Conservation (phyloP, 495 filamentous ascomycete genomes). For the Podospora didyma region DNA sequence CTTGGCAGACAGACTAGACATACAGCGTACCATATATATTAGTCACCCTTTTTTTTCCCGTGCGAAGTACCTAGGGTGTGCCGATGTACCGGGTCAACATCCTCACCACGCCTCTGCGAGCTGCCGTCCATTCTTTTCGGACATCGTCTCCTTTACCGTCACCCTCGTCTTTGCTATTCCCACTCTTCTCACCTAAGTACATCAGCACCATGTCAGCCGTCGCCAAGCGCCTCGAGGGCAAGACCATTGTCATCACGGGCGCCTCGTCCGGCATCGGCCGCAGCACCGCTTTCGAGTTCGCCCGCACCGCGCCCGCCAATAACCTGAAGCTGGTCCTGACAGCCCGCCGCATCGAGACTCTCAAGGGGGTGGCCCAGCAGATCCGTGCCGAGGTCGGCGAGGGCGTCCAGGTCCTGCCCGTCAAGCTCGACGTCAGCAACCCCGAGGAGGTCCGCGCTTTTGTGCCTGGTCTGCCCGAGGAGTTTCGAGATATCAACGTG, state of each 20-base stretch:
- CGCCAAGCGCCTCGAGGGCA: slow-evolving; percentile 84
- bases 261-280: slow-evolving; percentile 91
- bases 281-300: slow-evolving; percentile 86
- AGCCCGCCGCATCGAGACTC: slow-evolving; percentile 72
- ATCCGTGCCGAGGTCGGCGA: slow-evolving; percentile 76
- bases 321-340: slow-evolving; percentile 79
- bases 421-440: slow-evolving; percentile 84
- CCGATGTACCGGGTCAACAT: too few species aligned
- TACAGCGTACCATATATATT: too few species aligned
- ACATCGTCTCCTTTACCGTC: neutral
- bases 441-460: slow-evolving; percentile 72
- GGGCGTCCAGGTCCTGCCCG: slow-evolving; percentile 74
- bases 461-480: slow-evolving; percentile 67
- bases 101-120: too few species aligned
- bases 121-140: too few species aligned
- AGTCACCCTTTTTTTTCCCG: too few species aligned
- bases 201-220: slow-evolving; percentile 52
- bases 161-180: neutral
- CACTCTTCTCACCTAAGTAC: neutral
- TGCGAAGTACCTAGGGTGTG: too few species aligned
- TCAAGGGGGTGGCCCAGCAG: slow-evolving; percentile 71
- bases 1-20: too few species aligned
- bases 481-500: slow-evolving; percentile 83
- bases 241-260: slow-evolving; percentile 89
- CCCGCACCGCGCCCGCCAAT: slow-evolving; percentile 72